phyloP scores from a whole-genome alignment of 1,284 basidiomycete species.

The Trametes hirsuta region DNA sequence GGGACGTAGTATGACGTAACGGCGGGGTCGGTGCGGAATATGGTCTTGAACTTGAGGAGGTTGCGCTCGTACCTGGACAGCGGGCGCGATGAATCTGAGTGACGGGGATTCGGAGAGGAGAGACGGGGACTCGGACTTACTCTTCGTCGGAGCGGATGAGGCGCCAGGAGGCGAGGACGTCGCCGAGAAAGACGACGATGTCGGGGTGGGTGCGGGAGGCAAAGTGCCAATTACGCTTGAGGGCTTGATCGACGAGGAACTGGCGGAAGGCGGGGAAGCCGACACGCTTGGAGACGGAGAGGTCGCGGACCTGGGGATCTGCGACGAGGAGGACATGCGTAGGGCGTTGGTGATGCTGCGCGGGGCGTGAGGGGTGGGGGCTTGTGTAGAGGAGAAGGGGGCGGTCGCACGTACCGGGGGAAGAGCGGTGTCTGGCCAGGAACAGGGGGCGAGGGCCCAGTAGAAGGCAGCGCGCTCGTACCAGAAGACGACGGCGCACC shows the following conservation, averaged over 20 bases:
- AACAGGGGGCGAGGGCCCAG: slow-evolving; percentile 51
- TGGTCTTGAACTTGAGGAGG: slow-evolving; percentile 59
- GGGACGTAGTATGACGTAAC: slow-evolving; percentile 70
- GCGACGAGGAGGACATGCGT: slow-evolving; percentile 74
- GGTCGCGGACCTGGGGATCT: slow-evolving; percentile 77
- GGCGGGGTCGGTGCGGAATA: slow-evolving; percentile 52
- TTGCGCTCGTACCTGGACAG: slow-evolving; percentile 62
- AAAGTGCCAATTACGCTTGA: slow-evolving; percentile 78
- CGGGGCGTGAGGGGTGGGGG: neutral
- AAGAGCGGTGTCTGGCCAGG: slow-evolving; percentile 51
- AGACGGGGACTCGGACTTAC: slow-evolving; percentile 42
- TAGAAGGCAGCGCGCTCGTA: slow-evolving; percentile 63
- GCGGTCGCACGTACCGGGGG: slow-evolving; percentile 16
- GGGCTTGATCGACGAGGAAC: slow-evolving; percentile 65
- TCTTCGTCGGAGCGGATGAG: slow-evolving; percentile 58
- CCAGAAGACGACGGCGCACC: slow-evolving; percentile 67
- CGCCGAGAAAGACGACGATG: slow-evolving; percentile 79
- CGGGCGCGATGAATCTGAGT: slow-evolving; percentile 23
- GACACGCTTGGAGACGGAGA: slow-evolving; percentile 44
- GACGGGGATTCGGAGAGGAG: slow-evolving; percentile 7
- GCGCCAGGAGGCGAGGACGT: slow-evolving; percentile 77
- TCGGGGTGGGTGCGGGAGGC: slow-evolving; percentile 66
- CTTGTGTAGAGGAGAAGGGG: neutral
- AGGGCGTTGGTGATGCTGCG: slow-evolving; percentile 31
- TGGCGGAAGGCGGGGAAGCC: slow-evolving; percentile 50